Base-by-base conservation (phyloP, 495 filamentous ascomycete genomes). In the Bombardia bombarda region DNA sequence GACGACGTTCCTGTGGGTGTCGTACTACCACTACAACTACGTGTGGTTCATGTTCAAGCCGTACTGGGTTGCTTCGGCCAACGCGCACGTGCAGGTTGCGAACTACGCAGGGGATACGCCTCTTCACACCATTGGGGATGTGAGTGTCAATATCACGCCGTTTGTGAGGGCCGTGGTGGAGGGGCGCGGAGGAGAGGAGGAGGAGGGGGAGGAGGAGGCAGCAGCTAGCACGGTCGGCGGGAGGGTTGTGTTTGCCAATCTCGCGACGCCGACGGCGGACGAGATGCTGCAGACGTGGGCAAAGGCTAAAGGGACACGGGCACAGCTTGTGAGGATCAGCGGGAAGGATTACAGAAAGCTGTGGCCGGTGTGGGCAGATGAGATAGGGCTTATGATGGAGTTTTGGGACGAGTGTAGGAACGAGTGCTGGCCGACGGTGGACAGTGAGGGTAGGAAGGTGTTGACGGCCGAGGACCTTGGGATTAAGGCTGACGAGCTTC, bases 1-100 rank as follows among this genome's bases (percentile, higher is more conserved):
- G 51, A 69, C 66, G 18, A 69, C 66, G 4, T 68, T 67, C 41
- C 38, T 69, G 19, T 69, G 65, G 62, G 47, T 62, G 18, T 51
- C 53, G 18, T 63, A 37, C 32, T 71, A 63, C 47, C 57, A 56
- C 12, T 39, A 23, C 28, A 68, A 65, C 33, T 53, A 46, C 22
- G 13, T 24, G 3, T 62, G 52, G 17, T 61, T 61, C 21, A 51
- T 67, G 38, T 65, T 61, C 41, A 59, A 37, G 17, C 66, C 64
- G 12, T 51, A 50, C 20, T 47, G n/a, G 12, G 47, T 60, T 41
- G 49, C 38, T 18, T 56, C 45, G 46, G 62, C 39, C 31, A 53
- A 50, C n/a, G 48, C 43, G 45, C 62, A 68, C 36, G 45, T 67
- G 13, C 56, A 61, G 47, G 32, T 73, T 7, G 51, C 56, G 12